These are phyloP conservation scores for Verticillium zaregamsianum DNA, from an alignment of 2,329 filamentous ascomycete genomes.

Conservation along the genomic window DNA sequence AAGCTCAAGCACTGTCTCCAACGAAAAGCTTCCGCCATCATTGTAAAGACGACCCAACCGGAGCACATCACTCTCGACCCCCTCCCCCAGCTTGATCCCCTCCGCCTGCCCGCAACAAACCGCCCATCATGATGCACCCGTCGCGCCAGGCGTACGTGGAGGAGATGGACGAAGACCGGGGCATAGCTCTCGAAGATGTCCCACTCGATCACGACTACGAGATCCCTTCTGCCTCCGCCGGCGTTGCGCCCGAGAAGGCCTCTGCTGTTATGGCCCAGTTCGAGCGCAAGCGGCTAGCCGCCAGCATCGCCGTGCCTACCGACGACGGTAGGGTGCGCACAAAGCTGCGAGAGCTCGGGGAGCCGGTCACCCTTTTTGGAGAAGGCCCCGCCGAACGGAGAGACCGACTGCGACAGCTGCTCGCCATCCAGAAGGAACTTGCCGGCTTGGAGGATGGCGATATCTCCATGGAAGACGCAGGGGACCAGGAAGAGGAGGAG, in stretches of 20 bases:
- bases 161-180: slow-evolving; percentile 47
- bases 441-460: slow-evolving; percentile 53
- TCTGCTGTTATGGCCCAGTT: slow-evolving; percentile 85
- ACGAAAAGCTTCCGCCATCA: background rate
- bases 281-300: slow-evolving; percentile 83
- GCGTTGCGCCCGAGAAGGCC: slow-evolving; percentile 74
- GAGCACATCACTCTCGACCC: background rate
- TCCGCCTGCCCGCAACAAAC: background rate
- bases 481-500: slow-evolving; percentile 57
- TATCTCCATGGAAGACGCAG: slow-evolving; percentile 56
- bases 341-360: slow-evolving; percentile 78
- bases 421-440: slow-evolving; percentile 69
- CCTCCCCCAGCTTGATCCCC: background rate
- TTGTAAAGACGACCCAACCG: background rate
- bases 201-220: slow-evolving; percentile 79
- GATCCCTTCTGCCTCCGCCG: slow-evolving; percentile 60
- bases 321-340: slow-evolving; percentile 84
- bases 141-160: slow-evolving; percentile 92
- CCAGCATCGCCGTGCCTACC: slow-evolving; percentile 86
- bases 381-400: slow-evolving; percentile 82
- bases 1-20: background rate
- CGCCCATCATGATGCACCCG: slow-evolving; percentile 68
- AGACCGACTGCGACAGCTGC: slow-evolving; percentile 77
- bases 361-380: slow-evolving; percentile 91
- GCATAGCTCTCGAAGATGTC: slow-evolving; percentile 46